These are phyloP conservation scores for Epichloe uncinata DNA, from an alignment of 2,329 filamentous ascomycete genomes.

Conservation along the genomic window DNA sequence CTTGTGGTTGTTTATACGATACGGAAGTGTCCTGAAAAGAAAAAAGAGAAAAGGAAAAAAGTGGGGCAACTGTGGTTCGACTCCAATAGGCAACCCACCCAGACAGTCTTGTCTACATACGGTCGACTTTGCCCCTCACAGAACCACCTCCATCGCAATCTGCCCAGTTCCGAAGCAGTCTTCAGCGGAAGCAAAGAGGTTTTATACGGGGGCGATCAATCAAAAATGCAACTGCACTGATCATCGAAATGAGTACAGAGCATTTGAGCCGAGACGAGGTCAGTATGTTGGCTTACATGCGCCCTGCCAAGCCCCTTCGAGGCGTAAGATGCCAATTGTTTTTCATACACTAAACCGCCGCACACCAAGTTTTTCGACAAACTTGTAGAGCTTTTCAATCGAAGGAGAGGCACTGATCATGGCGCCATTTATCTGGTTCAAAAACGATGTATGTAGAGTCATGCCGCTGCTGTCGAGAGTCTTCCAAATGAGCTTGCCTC, in stretches of 20 bases:
- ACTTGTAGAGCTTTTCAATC: slow-evolving; percentile 54
- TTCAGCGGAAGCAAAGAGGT: neutral
- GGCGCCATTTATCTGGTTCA: slow-evolving; percentile 64
- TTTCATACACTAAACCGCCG: neutral
- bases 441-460: slow-evolving; percentile 48
- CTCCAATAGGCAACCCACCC: neutral
- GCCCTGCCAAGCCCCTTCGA: neutral
- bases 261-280: slow-evolving; percentile 29
- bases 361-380: slow-evolving; percentile 53
- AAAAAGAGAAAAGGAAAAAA: neutral
- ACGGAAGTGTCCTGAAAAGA: neutral
- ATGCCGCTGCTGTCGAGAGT: neutral
- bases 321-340: neutral
- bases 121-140: neutral
- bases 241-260: slow-evolving; percentile 12
- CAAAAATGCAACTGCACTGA: too few relatives aligned
- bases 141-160: neutral
- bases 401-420: slow-evolving; percentile 54
- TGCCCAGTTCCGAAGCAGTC: neutral
- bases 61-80: neutral
- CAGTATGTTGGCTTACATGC: neutral
- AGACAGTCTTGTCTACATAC: neutral
- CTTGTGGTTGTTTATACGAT: too few relatives aligned
- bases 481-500: neutral
- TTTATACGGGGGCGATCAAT: too few relatives aligned